Evolutionary conservation across 345 rosid species (phyloP).

Genomic region (Melastoma malabathricum): DNA sequence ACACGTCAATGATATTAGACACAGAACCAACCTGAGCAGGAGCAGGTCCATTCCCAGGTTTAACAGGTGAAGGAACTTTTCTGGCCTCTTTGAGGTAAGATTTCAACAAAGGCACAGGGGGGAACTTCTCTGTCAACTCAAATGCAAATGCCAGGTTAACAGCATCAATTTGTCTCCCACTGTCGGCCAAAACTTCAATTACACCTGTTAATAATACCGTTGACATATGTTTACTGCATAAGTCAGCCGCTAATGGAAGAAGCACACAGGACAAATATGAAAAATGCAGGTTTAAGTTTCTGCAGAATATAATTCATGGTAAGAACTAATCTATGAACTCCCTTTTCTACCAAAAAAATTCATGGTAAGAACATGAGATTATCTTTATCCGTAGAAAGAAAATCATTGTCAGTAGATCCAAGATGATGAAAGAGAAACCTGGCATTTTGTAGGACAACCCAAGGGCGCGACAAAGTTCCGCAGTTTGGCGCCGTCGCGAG

Average conservation of each 20-base stretch:
- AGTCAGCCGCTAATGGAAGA: too few species aligned
- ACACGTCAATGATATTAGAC: not conserved
- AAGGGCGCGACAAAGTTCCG: conserved; percentile 83
- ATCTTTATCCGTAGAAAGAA: too few species aligned
- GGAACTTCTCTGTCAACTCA: conserved; percentile 68
- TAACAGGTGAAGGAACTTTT: conserved; percentile 48
- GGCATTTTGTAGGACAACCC: conserved; percentile 85
- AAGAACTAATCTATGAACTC: too few species aligned
- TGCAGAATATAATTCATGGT: too few species aligned
- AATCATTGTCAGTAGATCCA: not conserved
- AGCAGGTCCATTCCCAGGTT: conserved; percentile 50
- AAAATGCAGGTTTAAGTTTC: too few species aligned
- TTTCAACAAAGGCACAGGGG: conserved; percentile 68
- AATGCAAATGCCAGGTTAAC: conserved; percentile 96
- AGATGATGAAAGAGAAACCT: conserved; percentile 42
- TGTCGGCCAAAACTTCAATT: conserved; percentile 60
- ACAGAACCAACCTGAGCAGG: conserved; percentile 41
- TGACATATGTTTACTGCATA: not conserved
- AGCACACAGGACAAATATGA: too few species aligned
- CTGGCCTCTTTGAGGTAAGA: conserved; percentile 75
- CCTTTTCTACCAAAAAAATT: too few species aligned
- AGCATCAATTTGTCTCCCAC: conserved; percentile 96
- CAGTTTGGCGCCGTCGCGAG: conserved; percentile 96
- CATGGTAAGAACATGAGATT: too few species aligned
- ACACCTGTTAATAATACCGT: conserved; percentile 38